These are phyloP conservation scores for Neovahlkampfia damariscottae DNA, from an alignment of 78 protist genomes.

Conservation along the genomic window DNA sequence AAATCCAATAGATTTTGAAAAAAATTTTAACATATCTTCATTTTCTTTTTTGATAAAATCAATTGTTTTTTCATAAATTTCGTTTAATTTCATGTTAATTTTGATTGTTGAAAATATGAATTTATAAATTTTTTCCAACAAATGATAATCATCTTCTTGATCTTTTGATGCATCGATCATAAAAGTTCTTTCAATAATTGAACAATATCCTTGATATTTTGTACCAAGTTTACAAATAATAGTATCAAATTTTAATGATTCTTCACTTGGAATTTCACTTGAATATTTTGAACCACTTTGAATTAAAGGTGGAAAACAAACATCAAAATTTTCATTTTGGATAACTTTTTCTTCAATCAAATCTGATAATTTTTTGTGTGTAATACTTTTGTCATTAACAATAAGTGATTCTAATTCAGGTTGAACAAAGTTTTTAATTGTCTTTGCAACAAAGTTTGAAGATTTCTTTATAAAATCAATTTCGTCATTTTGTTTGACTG, in stretches of 20 bases:
- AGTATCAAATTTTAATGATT: conserved; percentile 32
- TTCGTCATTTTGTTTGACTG: background rate
- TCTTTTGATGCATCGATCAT: conserved; percentile 46
- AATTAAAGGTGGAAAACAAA: conserved; percentile 46
- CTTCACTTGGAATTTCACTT: conserved; percentile 24
- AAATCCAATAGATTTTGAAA: background rate
- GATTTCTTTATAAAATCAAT: background rate
- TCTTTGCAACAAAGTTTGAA: background rate
- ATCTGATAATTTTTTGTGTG: background rate
- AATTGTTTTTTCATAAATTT: background rate
- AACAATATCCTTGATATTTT: conserved; percentile 47
- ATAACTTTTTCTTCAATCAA: background rate
- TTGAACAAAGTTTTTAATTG: too few relatives aligned
- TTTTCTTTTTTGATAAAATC: background rate
- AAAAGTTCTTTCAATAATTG: conserved; percentile 69
- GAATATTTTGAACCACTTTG: conserved; percentile 62
- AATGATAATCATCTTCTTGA: background rate
- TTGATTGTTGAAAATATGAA: background rate
- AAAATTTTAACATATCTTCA: background rate
- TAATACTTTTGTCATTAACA: background rate
- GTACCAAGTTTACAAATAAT: conserved; percentile 49
- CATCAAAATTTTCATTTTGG: background rate
- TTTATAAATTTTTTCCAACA: background rate
- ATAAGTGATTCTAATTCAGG: too few relatives aligned
- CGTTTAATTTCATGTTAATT: background rate